Evolutionary conservation across 805 yeast genomes (phyloP).

Genomic region (Alloascoidea hylecoeti): DNA sequence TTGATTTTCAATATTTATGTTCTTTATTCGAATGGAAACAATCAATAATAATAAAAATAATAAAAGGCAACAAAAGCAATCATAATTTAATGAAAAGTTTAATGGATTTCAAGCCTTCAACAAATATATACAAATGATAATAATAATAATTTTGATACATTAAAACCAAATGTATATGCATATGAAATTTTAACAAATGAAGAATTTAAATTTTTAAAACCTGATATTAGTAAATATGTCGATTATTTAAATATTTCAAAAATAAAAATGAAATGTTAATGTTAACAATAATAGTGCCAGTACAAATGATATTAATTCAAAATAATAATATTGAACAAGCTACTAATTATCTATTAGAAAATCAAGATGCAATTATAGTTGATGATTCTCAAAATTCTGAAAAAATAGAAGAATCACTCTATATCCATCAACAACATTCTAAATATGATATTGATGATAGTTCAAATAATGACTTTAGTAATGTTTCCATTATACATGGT

Average conservation of each 20-base stretch:
- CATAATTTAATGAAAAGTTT: background rate
- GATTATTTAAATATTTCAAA: slow-evolving; percentile 25
- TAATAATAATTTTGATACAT: background rate
- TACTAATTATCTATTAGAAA: slow-evolving; percentile 41
- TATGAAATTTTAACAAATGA: background rate
- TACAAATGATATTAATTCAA: slow-evolving; percentile 23
- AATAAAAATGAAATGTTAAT: slow-evolving; percentile 5
- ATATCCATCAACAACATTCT: background rate
- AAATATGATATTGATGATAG: slow-evolving; percentile 19
- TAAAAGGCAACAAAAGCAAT: background rate
- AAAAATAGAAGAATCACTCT: background rate
- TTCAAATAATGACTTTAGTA: slow-evolving; percentile 9
- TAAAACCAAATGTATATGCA: background rate
- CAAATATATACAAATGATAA: background rate
- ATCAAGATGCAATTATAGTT: slow-evolving; percentile 24
- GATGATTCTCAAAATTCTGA: slow-evolving; percentile 6
- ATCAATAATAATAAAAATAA: background rate
- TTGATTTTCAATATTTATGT: background rate
- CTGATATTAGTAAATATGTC: slow-evolving; percentile 22
- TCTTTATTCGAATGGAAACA: background rate
- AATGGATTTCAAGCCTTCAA: background rate
- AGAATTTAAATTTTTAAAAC: slow-evolving; percentile 10
- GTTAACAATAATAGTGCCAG: background rate
- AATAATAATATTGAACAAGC: slow-evolving; percentile 41
- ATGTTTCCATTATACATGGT: slow-evolving; percentile 14